Conservation (phyloP, 257 asterid species). For the Cynanchum wilfordii region DNA sequence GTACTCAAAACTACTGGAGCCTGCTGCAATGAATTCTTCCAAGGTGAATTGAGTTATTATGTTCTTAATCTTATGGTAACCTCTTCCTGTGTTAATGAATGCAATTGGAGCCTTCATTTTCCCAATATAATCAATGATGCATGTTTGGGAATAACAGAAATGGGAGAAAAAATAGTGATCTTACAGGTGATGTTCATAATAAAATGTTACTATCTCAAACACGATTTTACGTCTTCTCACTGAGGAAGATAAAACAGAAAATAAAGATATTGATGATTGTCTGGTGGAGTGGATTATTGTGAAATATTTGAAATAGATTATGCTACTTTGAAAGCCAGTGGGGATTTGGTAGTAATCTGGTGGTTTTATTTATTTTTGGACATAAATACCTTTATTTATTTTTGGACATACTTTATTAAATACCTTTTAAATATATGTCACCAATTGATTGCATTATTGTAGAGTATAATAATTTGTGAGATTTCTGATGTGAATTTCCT, state of each 20-base stretch:
- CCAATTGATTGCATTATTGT: not conserved
- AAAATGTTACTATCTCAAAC: not conserved
- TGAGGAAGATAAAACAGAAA: not conserved
- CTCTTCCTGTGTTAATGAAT: not conserved
- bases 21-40: conserved; percentile 95
- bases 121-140: not conserved
- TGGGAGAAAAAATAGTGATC: not conserved
- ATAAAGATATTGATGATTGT: not conserved
- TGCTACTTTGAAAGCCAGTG: not conserved
- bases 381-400: no score
- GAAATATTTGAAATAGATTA: not conserved
- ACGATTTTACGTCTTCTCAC: not conserved
- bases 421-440: not conserved
- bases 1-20: conserved; percentile 84
- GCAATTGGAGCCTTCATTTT: not conserved
- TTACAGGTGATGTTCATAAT: not conserved
- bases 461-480: not conserved
- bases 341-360: not conserved
- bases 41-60: conserved; percentile 39
- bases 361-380: not conserved
- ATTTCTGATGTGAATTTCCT: not conserved
- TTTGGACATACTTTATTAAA: no score
- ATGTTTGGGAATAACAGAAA: not conserved
- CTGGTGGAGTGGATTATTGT: not conserved
- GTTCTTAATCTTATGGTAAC: not conserved